A percentile compares a stretch with the other conserved stretches of the same genome.
These are phyloP conservation scores for Lasiodiplodia sp. DNA, from an alignment of 2,329 filamentous ascomycete genomes.

Conservation along the genomic window DNA sequence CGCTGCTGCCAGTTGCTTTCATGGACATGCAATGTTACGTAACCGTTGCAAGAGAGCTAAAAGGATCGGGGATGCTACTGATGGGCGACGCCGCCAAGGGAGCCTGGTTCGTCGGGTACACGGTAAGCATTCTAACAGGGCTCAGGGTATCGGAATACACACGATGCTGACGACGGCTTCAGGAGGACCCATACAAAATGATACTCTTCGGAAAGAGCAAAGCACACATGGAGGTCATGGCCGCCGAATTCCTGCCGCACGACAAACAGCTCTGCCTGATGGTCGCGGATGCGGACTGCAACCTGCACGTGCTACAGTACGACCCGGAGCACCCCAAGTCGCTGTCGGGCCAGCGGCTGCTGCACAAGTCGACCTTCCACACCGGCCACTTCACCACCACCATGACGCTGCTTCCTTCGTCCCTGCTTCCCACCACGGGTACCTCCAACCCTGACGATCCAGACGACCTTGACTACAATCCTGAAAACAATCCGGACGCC, in stretches of 20 bases:
- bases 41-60: conserved; percentile 81
- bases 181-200: conserved; percentile 95
- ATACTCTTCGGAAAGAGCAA: conserved; percentile 88
- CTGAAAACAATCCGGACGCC: conserved; percentile 40
- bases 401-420: conserved; percentile 77
- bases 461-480: conserved; percentile 41
- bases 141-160: not conserved
- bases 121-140: conserved; percentile 54
- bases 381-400: conserved; percentile 79
- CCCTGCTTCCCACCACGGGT: conserved; percentile 55
- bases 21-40: conserved; percentile 98
- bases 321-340: conserved; percentile 96
- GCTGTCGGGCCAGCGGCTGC: conserved; percentile 83
- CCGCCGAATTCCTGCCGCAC: conserved; percentile 87
- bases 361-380: conserved; percentile 88
- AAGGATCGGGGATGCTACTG: conserved; percentile 82
- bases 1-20: conserved; percentile 90
- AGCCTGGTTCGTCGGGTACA: conserved; percentile 95
- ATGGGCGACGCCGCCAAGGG: conserved; percentile 93
- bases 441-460: conserved; percentile 43
- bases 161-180: conserved; percentile 27
- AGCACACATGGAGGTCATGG: conserved; percentile 77
- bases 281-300: conserved; percentile 82
- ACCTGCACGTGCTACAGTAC: conserved; percentile 89
- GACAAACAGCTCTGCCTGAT: conserved; percentile 83